Conservation (phyloP, 176 grass and related monocot species). For the Saccharum spontaneum region DNA sequence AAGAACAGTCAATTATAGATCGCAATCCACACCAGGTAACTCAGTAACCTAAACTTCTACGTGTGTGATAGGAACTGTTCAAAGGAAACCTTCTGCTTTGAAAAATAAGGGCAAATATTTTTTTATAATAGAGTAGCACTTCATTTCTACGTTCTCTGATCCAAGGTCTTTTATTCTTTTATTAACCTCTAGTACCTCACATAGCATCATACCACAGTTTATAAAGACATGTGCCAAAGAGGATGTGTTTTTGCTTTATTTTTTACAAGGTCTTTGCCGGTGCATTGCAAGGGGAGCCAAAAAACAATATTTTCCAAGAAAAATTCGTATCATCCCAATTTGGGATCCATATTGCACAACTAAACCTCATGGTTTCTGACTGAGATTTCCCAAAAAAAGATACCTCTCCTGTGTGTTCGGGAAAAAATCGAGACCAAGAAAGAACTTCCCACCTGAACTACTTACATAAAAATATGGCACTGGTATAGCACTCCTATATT, state of each 20-base stretch:
- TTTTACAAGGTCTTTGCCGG: not conserved
- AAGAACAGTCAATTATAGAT: constrained; percentile 97
- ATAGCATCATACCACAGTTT: not conserved
- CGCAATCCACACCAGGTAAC: constrained; percentile 85
- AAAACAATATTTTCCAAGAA: not conserved
- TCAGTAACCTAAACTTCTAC: constrained; percentile 24
- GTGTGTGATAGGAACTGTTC: not conserved
- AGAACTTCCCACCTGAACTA: not conserved
- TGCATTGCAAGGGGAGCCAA: not conserved
- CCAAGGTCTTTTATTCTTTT: not conserved
- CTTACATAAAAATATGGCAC: not conserved
- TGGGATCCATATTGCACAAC: not conserved
- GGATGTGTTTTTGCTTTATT: not conserved
- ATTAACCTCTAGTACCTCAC: not conserved
- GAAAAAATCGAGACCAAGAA: not conserved
- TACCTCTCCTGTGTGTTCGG: not conserved
- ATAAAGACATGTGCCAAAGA: not conserved
- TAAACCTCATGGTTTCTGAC: not conserved
- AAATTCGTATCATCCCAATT: not conserved
- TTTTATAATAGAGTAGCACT: not conserved
- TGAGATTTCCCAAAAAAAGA: not conserved
- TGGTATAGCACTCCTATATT: not conserved
- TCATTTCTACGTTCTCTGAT: not conserved
- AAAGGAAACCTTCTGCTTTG: not conserved
- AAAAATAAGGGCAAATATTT: not conserved